phyloP scores from a whole-genome alignment of 2,329 filamentous ascomycete genomes.

The Trichophyton verrucosum region DNA sequence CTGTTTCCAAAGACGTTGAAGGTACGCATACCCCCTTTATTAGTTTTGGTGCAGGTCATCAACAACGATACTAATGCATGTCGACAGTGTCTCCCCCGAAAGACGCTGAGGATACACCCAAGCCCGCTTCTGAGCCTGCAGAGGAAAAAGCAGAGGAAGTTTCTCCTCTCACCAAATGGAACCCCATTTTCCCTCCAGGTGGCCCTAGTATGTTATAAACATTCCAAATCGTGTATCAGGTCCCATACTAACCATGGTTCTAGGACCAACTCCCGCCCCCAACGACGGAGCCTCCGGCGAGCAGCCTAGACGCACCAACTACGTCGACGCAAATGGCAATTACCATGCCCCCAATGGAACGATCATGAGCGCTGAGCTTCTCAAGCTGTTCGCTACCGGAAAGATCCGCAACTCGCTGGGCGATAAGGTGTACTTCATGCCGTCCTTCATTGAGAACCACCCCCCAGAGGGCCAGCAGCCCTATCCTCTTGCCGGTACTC shows the following conservation, averaged over 20 bases:
- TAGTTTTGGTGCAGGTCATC: background rate
- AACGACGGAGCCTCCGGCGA: background rate
- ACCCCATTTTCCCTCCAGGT: background rate
- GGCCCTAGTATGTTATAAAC: background rate
- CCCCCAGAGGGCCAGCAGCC: constrained; percentile 14
- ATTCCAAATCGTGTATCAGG: background rate
- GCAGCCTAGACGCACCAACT: constrained; percentile 1
- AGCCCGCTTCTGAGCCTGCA: background rate
- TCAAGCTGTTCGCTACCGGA: constrained; percentile 6
- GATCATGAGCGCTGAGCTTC: constrained; percentile 5
- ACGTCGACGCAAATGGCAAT: background rate
- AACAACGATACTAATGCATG: background rate
- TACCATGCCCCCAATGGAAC: constrained; percentile 11
- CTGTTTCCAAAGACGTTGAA: background rate
- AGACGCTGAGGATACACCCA: background rate
- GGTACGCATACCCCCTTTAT: background rate
- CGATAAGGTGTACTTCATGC: constrained; percentile 17
- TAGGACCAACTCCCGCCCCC: background rate
- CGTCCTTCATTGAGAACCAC: constrained; percentile 16
- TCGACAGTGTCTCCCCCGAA: background rate
- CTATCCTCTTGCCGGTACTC: background rate
- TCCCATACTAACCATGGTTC: background rate
- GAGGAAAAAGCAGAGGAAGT: background rate
- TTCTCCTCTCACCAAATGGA: background rate
- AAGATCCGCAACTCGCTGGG: constrained; percentile 13